These are phyloP conservation scores for Testicularia cyperi DNA, from an alignment of 1,284 basidiomycete species.

Conservation along the genomic window DNA sequence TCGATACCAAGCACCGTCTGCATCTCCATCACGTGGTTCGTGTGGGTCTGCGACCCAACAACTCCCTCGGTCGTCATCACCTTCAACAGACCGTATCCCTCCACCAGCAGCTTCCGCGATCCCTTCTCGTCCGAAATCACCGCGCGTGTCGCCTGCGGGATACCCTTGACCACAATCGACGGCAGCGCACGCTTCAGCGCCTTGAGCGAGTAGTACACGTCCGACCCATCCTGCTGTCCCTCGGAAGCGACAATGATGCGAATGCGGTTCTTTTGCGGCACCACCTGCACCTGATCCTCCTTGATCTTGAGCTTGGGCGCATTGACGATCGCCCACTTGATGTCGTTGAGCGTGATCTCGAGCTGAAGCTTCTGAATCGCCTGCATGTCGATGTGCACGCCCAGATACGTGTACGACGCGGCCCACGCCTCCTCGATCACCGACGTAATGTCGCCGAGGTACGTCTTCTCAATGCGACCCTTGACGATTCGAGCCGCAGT, in stretches of 20 bases:
- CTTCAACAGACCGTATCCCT: conserved; percentile 94
- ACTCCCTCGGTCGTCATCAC: conserved; percentile 98
- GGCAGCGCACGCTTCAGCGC: conserved; percentile 56
- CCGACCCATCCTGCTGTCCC: conserved; percentile 69
- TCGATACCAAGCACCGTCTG: conserved; percentile 94
- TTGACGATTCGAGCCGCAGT: conserved; percentile 96
- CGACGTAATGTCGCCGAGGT: conserved; percentile 87
- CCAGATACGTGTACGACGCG: conserved; percentile 85
- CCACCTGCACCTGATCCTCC: conserved; percentile 65
- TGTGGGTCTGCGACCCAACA: conserved; percentile 84
- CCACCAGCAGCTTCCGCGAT: conserved; percentile 54
- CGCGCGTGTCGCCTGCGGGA: conserved; percentile 50
- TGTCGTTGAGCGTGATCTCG: conserved; percentile 87
- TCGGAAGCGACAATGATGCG: conserved; percentile 71
- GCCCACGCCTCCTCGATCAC: conserved; percentile 96
- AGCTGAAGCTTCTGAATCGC: conserved; percentile 90
- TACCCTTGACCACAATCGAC: conserved; percentile 57
- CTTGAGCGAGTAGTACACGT: conserved; percentile 56
- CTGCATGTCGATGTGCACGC: conserved; percentile 85
- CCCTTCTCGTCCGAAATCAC: conserved; percentile 59
- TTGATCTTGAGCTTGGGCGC: conserved; percentile 91
- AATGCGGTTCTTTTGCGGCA: conserved; percentile 70
- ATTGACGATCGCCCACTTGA: conserved; percentile 85
- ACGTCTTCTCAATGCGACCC: conserved; percentile 91
- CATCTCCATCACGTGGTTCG: conserved; percentile 97